These are phyloP conservation scores for Sugiyamaella marilandica DNA, from an alignment of 805 yeast species.

Conservation along the genomic window DNA sequence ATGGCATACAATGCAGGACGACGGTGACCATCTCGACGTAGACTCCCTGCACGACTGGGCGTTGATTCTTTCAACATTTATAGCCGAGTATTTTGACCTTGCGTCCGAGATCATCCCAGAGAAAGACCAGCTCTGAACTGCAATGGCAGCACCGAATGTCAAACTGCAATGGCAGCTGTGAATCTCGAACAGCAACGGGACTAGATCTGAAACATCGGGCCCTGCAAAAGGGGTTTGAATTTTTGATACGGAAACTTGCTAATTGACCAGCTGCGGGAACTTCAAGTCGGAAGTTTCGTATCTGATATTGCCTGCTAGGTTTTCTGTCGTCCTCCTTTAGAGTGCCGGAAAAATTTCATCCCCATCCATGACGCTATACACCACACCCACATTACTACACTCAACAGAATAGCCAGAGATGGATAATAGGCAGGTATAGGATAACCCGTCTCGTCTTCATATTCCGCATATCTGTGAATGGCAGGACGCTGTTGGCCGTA, in stretches of 20 bases:
- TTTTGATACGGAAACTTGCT: too few relatives aligned
- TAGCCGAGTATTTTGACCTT: slow-evolving; percentile 31
- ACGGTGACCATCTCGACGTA: slow-evolving; percentile 40
- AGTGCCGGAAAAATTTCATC: slow-evolving; percentile 72
- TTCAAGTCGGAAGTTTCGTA: neutral
- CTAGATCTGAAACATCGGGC: too few relatives aligned
- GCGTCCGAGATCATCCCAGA: slow-evolving; percentile 7
- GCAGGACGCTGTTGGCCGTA: neutral
- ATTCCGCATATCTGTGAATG: slow-evolving; percentile 12
- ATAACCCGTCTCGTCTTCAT: slow-evolving; percentile 32
- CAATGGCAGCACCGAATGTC: too few relatives aligned
- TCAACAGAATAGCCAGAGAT: slow-evolving; percentile 31
- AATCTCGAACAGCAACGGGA: neutral
- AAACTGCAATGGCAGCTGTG: neutral
- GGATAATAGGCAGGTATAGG: slow-evolving; percentile 39
- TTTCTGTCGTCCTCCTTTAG: slow-evolving; percentile 50
- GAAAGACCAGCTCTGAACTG: slow-evolving; percentile 10
- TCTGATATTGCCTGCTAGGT: neutral
- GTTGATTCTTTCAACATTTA: slow-evolving; percentile 38
- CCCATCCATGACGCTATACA: slow-evolving; percentile 73
- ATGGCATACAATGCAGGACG: slow-evolving; percentile 51
- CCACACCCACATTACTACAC: slow-evolving; percentile 58
- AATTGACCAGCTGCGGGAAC: too few relatives aligned
- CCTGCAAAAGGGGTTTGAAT: too few relatives aligned
- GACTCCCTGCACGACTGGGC: slow-evolving; percentile 45